These are phyloP conservation scores for Talaromyces stipitatus DNA, from an alignment of 495 filamentous ascomycete genomes.

Conservation along the genomic window DNA sequence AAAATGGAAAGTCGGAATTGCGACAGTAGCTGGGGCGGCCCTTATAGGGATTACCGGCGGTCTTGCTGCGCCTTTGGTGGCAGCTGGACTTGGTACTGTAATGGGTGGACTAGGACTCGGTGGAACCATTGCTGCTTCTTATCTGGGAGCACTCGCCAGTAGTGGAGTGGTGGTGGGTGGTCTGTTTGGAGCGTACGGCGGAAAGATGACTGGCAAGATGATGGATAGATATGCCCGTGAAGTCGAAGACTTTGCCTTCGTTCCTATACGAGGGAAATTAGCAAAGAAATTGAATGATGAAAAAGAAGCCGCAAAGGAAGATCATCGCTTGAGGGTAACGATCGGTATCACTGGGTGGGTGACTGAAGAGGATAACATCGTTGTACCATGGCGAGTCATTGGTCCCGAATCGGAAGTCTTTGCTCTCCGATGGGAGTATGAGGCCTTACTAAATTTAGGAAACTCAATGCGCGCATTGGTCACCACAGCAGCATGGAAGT, in stretches of 20 bases:
- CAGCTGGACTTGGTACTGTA: constrained; percentile 72
- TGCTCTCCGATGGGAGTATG: constrained; percentile 76
- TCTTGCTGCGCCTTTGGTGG: constrained; percentile 73
- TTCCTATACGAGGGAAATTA: constrained; percentile 53
- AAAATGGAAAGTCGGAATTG: constrained; percentile 78
- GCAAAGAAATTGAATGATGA: constrained; percentile 34
- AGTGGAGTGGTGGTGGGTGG: constrained; percentile 72
- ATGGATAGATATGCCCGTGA: constrained; percentile 84
- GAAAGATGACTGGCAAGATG: constrained; percentile 74
- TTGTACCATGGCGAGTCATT: constrained; percentile 68
- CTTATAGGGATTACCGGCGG: constrained; percentile 77
- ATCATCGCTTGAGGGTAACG: constrained; percentile 69
- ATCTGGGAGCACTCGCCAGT: constrained; percentile 71
- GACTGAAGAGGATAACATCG: constrained; percentile 59
- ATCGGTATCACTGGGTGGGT: constrained; percentile 82
- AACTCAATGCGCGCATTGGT: constrained; percentile 65
- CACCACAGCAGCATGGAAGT: constrained; percentile 67
- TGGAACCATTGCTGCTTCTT: constrained; percentile 66
- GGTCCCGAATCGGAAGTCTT: constrained; percentile 68
- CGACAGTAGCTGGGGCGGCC: constrained; percentile 68
- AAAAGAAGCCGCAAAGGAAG: constrained; percentile 37
- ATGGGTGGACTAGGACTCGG: constrained; percentile 78
- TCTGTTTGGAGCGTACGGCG: constrained; percentile 85
- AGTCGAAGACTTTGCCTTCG: constrained; percentile 81
- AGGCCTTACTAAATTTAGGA: constrained; percentile 69